Percentiles rank a stretch among this genome's conserved stretches.
phyloP scores from a whole-genome alignment of 208 protist genomes.

The Vickermania spadyakhi region DNA sequence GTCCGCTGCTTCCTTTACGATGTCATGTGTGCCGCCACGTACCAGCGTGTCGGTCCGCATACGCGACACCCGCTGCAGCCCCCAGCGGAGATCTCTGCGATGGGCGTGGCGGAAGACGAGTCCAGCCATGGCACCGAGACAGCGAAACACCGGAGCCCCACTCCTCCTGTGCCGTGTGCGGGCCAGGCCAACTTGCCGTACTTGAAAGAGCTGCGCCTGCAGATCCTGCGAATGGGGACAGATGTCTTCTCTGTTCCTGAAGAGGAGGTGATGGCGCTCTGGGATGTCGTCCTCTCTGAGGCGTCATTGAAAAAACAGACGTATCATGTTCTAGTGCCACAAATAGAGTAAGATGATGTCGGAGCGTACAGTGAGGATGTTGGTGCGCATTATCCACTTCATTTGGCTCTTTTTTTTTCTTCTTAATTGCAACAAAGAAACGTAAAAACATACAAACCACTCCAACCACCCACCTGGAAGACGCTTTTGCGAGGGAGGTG shows the following conservation, averaged over 20 bases:
- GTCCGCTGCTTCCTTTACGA: slow-evolving; percentile 82
- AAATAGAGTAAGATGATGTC: slow-evolving; percentile 24
- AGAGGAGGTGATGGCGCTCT: slow-evolving; percentile 31
- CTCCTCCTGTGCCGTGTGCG: too few relatives aligned
- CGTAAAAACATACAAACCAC: too few relatives aligned
- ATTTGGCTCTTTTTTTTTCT: too few relatives aligned
- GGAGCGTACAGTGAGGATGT: not conserved
- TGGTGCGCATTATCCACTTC: too few relatives aligned
- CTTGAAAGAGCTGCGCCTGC: slow-evolving; percentile 25
- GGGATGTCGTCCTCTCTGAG: slow-evolving; percentile 59
- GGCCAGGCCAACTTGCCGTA: slow-evolving; percentile 22
- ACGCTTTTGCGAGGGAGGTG: too few relatives aligned
- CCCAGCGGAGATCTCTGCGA: too few relatives aligned
- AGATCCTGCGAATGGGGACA: slow-evolving; percentile 27
- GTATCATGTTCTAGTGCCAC: slow-evolving; percentile 39
- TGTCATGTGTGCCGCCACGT: slow-evolving; percentile 44
- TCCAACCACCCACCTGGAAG: too few relatives aligned
- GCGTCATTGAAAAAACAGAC: slow-evolving; percentile 52
- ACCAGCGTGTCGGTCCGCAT: not conserved
- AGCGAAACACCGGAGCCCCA: too few relatives aligned
- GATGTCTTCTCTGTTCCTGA: slow-evolving; percentile 28
- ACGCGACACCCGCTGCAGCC: too few relatives aligned
- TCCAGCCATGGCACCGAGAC: too few relatives aligned
- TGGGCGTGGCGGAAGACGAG: not conserved
- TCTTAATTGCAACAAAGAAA: too few relatives aligned